Percentiles rank a stretch among this genome's conserved stretches.
phyloP scores from a whole-genome alignment of 2,329 filamentous ascomycete species.

The Calonectria hawksworthii region DNA sequence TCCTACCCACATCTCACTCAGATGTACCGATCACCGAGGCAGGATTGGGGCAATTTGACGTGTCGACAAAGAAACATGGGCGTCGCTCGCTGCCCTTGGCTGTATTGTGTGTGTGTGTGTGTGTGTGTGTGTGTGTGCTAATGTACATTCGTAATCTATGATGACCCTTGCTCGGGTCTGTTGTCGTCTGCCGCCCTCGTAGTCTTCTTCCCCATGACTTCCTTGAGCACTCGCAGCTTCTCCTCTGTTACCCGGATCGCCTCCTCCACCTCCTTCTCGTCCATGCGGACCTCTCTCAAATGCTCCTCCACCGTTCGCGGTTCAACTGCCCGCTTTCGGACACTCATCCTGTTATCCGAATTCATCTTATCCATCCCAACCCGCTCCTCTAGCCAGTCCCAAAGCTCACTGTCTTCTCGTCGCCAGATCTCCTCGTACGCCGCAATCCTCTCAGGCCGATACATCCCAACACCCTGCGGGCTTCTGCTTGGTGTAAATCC shows the following conservation, averaged over 20 bases:
- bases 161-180: slow-evolving; percentile 33
- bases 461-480: slow-evolving; percentile 48
- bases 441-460: slow-evolving; percentile 75
- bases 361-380: slow-evolving; percentile 77
- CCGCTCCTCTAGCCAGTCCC: slow-evolving; percentile 93
- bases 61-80: slow-evolving; percentile 44
- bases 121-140: slow-evolving; percentile 14
- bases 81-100: slow-evolving; percentile 37
- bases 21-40: background rate
- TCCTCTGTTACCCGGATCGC: slow-evolving; percentile 90
- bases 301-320: slow-evolving; percentile 72
- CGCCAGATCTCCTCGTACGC: slow-evolving; percentile 96
- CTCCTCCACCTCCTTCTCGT: slow-evolving; percentile 80
- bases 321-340: slow-evolving; percentile 65
- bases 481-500: slow-evolving; percentile 60
- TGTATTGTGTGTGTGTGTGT: slow-evolving; percentile 11
- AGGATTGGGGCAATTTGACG: background rate
- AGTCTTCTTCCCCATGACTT: slow-evolving; percentile 70
- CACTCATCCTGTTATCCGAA: slow-evolving; percentile 47
- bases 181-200: slow-evolving; percentile 25
- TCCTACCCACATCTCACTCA: background rate
- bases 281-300: slow-evolving; percentile 72
- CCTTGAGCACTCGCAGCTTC: slow-evolving; percentile 82
- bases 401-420: slow-evolving; percentile 87
- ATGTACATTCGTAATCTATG: slow-evolving; percentile 42